A percentile compares a stretch with the other conserved stretches of the same genome.
phyloP scores from a whole-genome alignment of 352 stramenopile genomes.

The Globisporangium megalacanthum region DNA sequence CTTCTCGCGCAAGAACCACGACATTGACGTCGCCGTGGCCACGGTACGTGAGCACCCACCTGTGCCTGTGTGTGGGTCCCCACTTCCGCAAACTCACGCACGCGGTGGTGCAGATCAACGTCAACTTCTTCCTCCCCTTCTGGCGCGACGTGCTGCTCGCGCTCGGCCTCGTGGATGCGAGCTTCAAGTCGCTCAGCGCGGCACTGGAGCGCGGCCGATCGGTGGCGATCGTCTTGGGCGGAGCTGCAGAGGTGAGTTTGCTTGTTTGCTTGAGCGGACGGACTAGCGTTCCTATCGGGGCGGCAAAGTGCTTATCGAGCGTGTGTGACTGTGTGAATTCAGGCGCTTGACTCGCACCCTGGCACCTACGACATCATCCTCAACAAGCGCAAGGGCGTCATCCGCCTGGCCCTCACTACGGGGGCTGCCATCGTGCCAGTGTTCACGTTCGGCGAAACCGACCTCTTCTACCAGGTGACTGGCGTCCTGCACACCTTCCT shows the following conservation, averaged over 20 bases:
- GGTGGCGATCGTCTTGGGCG: constrained; percentile 34
- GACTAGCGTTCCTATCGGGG: not conserved
- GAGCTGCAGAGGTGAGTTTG: constrained; percentile 30
- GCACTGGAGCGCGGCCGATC: constrained; percentile 26
- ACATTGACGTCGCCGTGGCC: constrained; percentile 37
- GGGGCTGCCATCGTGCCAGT: constrained; percentile 56
- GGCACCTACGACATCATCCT: constrained; percentile 47
- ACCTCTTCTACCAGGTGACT: constrained; percentile 38
- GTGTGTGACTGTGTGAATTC: not conserved
- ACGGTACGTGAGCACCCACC: constrained; percentile 21
- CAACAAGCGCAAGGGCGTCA: constrained; percentile 59
- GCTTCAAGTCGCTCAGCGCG: constrained; percentile 29
- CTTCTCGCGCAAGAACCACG: constrained; percentile 26
- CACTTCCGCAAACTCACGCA: not conserved
- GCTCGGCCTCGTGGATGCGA: constrained; percentile 47
- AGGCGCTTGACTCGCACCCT: constrained; percentile 43
- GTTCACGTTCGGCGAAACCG: constrained; percentile 67
- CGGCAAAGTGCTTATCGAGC: no score
- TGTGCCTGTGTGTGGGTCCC: not conserved
- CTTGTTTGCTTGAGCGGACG: not conserved
- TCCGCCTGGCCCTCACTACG: constrained; percentile 50
- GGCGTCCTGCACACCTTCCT: not conserved
- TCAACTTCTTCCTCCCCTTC: constrained; percentile 50
- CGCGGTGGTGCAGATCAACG: constrained; percentile 19
- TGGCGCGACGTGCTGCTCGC: constrained; percentile 45